Evolutionary conservation across 306 rosid genomes (phyloP).

Genomic region (Fagus crenata): DNA sequence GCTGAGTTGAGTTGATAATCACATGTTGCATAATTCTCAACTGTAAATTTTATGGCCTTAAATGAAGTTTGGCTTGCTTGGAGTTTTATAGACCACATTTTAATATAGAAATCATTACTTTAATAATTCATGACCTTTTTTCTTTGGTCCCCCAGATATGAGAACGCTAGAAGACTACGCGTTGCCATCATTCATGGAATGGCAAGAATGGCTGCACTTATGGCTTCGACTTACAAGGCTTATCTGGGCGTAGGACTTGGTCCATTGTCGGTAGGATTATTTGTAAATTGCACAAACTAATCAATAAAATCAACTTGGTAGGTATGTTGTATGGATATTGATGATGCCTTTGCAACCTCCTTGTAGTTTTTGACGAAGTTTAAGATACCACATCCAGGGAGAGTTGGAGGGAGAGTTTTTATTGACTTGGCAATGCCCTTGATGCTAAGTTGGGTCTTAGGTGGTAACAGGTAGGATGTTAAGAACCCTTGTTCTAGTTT

Average conservation of each 20-base stretch:
- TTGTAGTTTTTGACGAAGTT: constrained; percentile 84
- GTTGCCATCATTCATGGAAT: constrained; percentile 85
- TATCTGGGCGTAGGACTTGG: constrained; percentile 95
- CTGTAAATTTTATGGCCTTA: neutral
- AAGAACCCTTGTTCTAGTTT: constrained; percentile 22
- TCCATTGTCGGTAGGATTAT: constrained; percentile 67
- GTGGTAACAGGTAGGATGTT: constrained; percentile 78
- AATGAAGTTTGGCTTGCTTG: neutral
- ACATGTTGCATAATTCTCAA: neutral
- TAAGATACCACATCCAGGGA: constrained; percentile 95
- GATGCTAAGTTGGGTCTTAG: constrained; percentile 95
- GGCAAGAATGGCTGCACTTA: constrained; percentile 97
- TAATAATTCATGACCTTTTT: neutral
- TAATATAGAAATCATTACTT: constrained; percentile 14
- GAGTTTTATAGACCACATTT: neutral
- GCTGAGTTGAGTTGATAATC: neutral
- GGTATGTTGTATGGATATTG: neutral
- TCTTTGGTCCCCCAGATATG: constrained; percentile 52
- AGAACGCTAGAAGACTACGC: constrained; percentile 67
- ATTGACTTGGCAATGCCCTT: constrained; percentile 78
- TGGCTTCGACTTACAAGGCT: constrained; percentile 95
- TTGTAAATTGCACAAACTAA: neutral
- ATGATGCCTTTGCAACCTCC: constrained; percentile 6
- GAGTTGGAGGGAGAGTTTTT: constrained; percentile 81
- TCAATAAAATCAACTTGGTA: constrained; percentile 20